Evolutionary conservation across 768 basidiomycete species (phyloP).

Genomic region (Agrocybe chaxingu): DNA sequence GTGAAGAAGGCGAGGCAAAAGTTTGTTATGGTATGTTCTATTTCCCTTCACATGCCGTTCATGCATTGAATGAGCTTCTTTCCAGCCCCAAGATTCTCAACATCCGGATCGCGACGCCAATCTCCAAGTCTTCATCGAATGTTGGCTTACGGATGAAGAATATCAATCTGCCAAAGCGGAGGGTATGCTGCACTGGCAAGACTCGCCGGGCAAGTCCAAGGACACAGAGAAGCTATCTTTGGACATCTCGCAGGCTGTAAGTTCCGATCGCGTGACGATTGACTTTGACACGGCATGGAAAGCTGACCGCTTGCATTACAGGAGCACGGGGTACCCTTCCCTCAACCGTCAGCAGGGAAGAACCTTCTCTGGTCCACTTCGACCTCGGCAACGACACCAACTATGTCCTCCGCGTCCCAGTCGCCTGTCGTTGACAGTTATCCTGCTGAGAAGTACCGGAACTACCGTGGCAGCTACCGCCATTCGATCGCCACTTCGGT

Average conservation of each 20-base stretch:
- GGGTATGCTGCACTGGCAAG: slow-evolving; percentile 68
- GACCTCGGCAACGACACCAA: slow-evolving; percentile 34
- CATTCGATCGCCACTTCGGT: slow-evolving; percentile 44
- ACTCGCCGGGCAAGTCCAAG: slow-evolving; percentile 39
- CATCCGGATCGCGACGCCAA: slow-evolving; percentile 72
- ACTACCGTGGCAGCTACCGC: slow-evolving; percentile 31
- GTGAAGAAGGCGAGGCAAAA: slow-evolving; percentile 70
- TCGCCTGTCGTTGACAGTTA: slow-evolving; percentile 28
- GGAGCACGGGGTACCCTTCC: slow-evolving; percentile 11
- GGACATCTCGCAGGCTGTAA: slow-evolving; percentile 35
- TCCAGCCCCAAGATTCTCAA: slow-evolving; percentile 71
- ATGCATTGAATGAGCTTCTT: slow-evolving; percentile 4
- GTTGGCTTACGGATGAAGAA: slow-evolving; percentile 76
- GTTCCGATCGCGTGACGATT: slow-evolving; percentile 10
- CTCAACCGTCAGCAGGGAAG: slow-evolving; percentile 43
- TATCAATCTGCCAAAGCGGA: slow-evolving; percentile 61
- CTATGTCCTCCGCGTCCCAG: slow-evolving; percentile 26
- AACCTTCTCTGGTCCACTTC: slow-evolving; percentile 64
- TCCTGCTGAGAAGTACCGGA: slow-evolving; percentile 9
- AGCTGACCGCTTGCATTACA: slow-evolving; percentile 4
- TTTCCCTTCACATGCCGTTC: slow-evolving; percentile 4
- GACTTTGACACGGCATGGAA: background rate
- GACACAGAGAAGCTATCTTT: slow-evolving; percentile 40
- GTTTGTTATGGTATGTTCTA: slow-evolving; percentile 64
- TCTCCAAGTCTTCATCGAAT: slow-evolving; percentile 72